Evolutionary conservation across 2,329 filamentous ascomycete species (phyloP).

Genomic region (Diaporthe citri): DNA sequence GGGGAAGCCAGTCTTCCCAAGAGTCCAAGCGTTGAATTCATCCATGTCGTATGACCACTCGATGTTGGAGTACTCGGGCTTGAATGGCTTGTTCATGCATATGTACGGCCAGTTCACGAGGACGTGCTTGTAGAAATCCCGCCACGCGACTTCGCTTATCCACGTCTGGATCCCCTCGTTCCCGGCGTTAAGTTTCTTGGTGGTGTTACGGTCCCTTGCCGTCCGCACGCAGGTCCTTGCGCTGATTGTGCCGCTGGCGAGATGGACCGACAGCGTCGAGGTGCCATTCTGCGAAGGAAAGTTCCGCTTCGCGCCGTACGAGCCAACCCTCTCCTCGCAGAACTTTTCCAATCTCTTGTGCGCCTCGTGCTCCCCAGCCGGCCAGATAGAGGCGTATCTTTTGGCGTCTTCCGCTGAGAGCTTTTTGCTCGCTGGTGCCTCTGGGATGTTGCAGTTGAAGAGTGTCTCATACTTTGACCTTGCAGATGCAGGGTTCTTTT

Average conservation of each 20-base stretch:
- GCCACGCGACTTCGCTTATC: constrained; percentile 88
- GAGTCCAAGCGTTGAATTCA: constrained; percentile 79
- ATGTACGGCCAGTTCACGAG: constrained; percentile 88
- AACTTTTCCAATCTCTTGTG: constrained; percentile 74
- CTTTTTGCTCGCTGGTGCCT: constrained; percentile 72
- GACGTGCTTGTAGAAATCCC: constrained; percentile 91
- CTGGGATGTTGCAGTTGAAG: constrained; percentile 73
- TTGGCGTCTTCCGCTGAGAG: constrained; percentile 70
- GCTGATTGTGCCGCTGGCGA: constrained; percentile 74
- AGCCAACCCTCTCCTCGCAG: constrained; percentile 70
- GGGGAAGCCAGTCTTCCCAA: constrained; percentile 82
- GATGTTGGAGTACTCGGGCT: constrained; percentile 86
- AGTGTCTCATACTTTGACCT: constrained; percentile 63
- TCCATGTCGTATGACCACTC: constrained; percentile 81
- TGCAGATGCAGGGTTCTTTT: constrained; percentile 61
- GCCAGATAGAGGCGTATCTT: constrained; percentile 73
- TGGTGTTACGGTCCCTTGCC: constrained; percentile 73
- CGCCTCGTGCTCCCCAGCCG: constrained; percentile 82
- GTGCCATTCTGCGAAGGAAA: constrained; percentile 73
- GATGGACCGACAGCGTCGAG: constrained; percentile 78
- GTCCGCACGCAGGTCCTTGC: constrained; percentile 72
- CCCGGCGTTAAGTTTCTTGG: constrained; percentile 75
- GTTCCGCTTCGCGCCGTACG: constrained; percentile 76
- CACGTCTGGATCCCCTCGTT: constrained; percentile 76
- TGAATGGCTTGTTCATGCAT: constrained; percentile 77